Conservation (phyloP, 1,284 basidiomycete species). For the Pisolithus thermaeus region DNA sequence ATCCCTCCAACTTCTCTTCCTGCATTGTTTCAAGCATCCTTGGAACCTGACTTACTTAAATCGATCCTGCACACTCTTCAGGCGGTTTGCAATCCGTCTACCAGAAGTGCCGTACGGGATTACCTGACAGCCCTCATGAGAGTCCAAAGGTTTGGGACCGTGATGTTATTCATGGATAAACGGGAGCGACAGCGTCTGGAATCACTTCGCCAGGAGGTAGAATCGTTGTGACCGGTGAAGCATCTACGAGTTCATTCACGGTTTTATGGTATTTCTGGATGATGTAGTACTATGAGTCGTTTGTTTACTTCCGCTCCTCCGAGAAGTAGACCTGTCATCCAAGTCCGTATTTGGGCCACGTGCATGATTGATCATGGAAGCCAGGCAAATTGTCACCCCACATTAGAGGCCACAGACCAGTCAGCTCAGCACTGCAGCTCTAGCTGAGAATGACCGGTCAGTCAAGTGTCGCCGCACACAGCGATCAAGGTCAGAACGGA, state of each 20-base stretch:
- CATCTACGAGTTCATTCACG: not conserved
- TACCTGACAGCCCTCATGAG: conserved; percentile 48
- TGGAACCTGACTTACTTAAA: conserved; percentile 56
- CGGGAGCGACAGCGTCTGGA: conserved; percentile 43
- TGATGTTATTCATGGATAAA: conserved; percentile 55
- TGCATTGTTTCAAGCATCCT: conserved; percentile 54
- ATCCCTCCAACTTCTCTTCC: conserved; percentile 51
- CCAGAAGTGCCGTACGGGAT: conserved; percentile 28
- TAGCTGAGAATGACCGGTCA: no score
- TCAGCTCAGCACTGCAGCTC: no score
- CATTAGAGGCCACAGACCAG: no score
- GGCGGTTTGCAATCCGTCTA: conserved; percentile 27
- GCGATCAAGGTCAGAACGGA: not conserved
- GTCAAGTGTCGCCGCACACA: no score
- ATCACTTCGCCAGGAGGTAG: conserved; percentile 30
- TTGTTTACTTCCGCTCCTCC: no score
- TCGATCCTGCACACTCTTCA: conserved; percentile 49
- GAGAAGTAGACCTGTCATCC: no score
- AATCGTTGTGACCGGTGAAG: not conserved
- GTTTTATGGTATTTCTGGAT: not conserved
- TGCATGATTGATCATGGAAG: no score
- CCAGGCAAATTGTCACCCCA: no score
- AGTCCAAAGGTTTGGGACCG: conserved; percentile 57
- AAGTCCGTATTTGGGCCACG: no score
- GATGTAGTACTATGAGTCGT: no score